Base-by-base conservation (phyloP, 1,139 yeast genomes). In the Taiozyma sp. region DNA sequence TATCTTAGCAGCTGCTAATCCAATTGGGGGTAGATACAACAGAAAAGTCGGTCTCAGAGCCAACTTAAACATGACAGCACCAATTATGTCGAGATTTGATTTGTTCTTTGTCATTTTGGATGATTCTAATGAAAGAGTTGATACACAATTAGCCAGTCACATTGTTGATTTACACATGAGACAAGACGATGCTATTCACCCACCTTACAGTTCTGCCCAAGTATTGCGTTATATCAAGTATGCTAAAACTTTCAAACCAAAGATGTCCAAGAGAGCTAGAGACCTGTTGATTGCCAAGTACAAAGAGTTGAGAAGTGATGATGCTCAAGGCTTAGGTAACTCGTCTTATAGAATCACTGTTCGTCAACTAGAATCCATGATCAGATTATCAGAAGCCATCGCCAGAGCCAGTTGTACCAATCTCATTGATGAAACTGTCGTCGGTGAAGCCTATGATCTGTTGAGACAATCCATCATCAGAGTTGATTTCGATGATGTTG, bases 71-170 rank as follows among this genome's bases (percentile, higher is more conserved):
- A 91, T 93, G 97, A 89, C 97, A n/a, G 98, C 98, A 1, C 99
- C 99, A 3, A 93, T 93, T 67, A 93, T 93, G 97, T 92, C 98
- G 36, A 85, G 99, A 73, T 93, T 93, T 67, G 99, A 93, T 71
- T 73, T 95, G 58, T 95, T 95, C 68, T 93, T 95, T 65, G 98
- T 93, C 38, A 87, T 93, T 49, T 75, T 93, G 58, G 99, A 93
- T 70, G 99, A 95, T 65, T 89, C 97, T 66, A 93, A 93, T 64
- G 97, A 90, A 65, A 80, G 84, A 60, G 79, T 92, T 47, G 99
- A 93, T 67, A 85, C 96, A 2, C 90, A 88, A 61, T 75, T 93
- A 58, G 97, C 99, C 0, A 79, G 85, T 36, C 99, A 93, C 67
- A 93, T 95, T 65, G 97, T 93, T 43, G 91, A 88, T 63, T 75